Evolutionary conservation across 768 basidiomycete species (phyloP).

Genomic region (Auricularia cornea): DNA sequence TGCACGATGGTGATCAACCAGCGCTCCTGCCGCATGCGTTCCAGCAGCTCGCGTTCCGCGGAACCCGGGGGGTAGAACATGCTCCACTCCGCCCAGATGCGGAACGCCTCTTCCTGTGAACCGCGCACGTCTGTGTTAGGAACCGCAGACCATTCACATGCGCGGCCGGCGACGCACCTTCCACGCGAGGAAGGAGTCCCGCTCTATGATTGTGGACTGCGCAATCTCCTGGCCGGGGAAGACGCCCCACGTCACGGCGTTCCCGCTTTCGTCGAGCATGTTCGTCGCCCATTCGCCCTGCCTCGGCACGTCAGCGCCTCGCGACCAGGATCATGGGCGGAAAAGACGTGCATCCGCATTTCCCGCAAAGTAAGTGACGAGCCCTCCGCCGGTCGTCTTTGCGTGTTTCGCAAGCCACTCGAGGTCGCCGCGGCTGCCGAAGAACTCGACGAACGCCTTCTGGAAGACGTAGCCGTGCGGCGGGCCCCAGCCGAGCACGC

Average conservation of each 20-base stretch:
- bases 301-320: background rate
- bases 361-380: constrained; percentile 82
- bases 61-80: constrained; percentile 74
- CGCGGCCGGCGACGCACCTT: constrained; percentile 49
- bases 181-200: constrained; percentile 91
- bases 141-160: background rate
- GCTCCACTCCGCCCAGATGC: constrained; percentile 94
- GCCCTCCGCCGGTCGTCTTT: constrained; percentile 44
- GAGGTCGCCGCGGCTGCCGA: constrained; percentile 56
- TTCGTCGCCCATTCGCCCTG: constrained; percentile 79
- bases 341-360: constrained; percentile 69
- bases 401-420: constrained; percentile 52
- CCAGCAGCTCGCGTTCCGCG: constrained; percentile 61
- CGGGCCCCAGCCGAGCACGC: constrained; percentile 89
- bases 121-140: constrained; percentile 3
- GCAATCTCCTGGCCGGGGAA: constrained; percentile 95
- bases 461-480: constrained; percentile 91
- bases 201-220: constrained; percentile 95
- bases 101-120: constrained; percentile 86
- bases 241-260: constrained; percentile 98
- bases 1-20: constrained; percentile 93
- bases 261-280: constrained; percentile 66
- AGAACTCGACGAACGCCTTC: constrained; percentile 97
- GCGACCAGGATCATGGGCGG: too few relatives aligned
- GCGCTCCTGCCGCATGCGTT: constrained; percentile 56